A percentile compares a stretch with the other conserved stretches of the same genome.
Conservation (phyloP, 2,329 filamentous ascomycete genomes). For the Aspergillus fijiensis region DNA sequence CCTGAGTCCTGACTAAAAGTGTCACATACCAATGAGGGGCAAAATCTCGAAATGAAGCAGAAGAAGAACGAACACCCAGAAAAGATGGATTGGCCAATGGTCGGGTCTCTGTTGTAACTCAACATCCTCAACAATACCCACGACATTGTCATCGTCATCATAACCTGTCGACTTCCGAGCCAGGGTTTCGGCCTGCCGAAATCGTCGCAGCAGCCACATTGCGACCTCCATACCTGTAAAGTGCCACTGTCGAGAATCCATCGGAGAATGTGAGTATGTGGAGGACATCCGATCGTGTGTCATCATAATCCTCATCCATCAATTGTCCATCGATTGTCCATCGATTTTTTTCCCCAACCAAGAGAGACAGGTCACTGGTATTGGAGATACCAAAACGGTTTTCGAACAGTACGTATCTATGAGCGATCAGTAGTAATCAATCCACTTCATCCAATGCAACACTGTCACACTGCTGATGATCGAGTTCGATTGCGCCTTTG, state of each 20-base stretch:
- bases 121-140: not conserved
- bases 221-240: not conserved
- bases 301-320: not conserved
- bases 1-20: not conserved
- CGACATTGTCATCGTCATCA: not conserved
- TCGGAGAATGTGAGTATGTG: not conserved
- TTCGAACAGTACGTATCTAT: not conserved
- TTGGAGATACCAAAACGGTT: not conserved
- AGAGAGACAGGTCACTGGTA: not conserved
- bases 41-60: not conserved
- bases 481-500: not conserved
- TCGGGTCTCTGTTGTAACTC: too few species aligned
- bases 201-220: not conserved
- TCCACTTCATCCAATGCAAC: slow-evolving; percentile 1
- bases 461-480: not conserved
- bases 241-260: not conserved
- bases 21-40: slow-evolving; percentile 18
- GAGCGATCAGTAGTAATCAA: not conserved
- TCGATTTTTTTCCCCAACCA: not conserved
- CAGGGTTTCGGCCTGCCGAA: not conserved
- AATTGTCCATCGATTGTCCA: not conserved
- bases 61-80: not conserved
- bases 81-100: not conserved
- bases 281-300: not conserved
- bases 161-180: not conserved